Evolutionary conservation across 352 stramenopile genomes (phyloP).

Genomic region (Achlya hypogyna): DNA sequence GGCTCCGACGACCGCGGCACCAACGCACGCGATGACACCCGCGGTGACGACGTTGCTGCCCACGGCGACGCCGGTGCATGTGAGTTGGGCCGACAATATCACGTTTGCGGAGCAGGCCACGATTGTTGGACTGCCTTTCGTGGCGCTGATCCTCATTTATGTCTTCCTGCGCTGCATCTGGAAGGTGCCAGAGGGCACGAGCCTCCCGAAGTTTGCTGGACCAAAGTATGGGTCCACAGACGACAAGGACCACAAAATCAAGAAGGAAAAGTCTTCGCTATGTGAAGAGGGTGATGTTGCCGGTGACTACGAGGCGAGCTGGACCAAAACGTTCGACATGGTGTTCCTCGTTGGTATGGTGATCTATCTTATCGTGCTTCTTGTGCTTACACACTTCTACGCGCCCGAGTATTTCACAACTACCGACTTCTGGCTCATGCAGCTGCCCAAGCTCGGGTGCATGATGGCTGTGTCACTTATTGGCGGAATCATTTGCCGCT

Average conservation of each 20-base stretch:
- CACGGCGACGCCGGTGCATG: not conserved
- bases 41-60: not conserved
- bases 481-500: conserved; percentile 67
- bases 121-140: conserved; percentile 52
- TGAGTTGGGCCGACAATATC: conserved; percentile 57
- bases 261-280: conserved; percentile 65
- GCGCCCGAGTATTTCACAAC: conserved; percentile 34
- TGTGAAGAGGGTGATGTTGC: conserved; percentile 57
- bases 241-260: conserved; percentile 54
- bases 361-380: conserved; percentile 31
- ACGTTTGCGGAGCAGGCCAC: conserved; percentile 47
- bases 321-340: conserved; percentile 79
- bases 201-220: conserved; percentile 66
- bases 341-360: conserved; percentile 48
- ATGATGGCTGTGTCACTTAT: conserved; percentile 59
- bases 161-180: conserved; percentile 66
- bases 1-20: not conserved
- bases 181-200: conserved; percentile 34
- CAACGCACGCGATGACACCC: not conserved
- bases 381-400: conserved; percentile 43
- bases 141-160: conserved; percentile 42
- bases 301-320: conserved; percentile 72
- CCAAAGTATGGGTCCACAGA: conserved; percentile 72
- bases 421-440: conserved; percentile 35
- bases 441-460: conserved; percentile 36